Evolutionary conservation across 371 early-diverging fungal species (phyloP).

Genomic region (Mucor circinelloides): DNA sequence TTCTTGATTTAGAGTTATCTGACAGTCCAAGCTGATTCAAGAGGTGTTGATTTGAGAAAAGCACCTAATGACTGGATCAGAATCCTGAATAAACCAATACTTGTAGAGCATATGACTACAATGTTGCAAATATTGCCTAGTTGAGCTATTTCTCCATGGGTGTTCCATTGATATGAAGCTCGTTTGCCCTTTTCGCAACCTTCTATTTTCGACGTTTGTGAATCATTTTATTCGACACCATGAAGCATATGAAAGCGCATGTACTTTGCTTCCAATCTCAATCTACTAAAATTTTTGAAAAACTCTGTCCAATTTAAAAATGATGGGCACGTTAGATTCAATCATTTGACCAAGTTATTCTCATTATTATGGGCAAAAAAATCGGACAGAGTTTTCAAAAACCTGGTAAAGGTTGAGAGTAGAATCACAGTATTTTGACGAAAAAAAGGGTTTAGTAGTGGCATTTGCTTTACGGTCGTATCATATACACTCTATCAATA

Average conservation of each 20-base stretch:
- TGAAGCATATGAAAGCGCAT: background rate
- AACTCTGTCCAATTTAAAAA: too few species aligned
- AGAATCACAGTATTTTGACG: too few species aligned
- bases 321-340: too few species aligned
- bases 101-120: background rate
- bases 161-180: background rate
- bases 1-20: too few species aligned
- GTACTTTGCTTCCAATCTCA: too few species aligned
- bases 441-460: background rate
- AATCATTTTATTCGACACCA: background rate
- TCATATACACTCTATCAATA: background rate
- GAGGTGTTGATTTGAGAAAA: background rate
- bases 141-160: background rate
- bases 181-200: background rate
- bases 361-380: too few species aligned
- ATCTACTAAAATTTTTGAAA: too few species aligned
- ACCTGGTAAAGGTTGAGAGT: too few species aligned
- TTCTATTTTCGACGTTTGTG: background rate
- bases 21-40: background rate
- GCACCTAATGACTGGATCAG: background rate
- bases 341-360: too few species aligned
- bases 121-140: background rate
- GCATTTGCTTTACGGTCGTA: background rate
- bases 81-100: background rate
- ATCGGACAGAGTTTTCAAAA: too few species aligned